Percentiles rank a stretch among this genome's conserved stretches.
Conservation (phyloP, 805 yeast genomes). For the Wickerhamiella cacticola region DNA sequence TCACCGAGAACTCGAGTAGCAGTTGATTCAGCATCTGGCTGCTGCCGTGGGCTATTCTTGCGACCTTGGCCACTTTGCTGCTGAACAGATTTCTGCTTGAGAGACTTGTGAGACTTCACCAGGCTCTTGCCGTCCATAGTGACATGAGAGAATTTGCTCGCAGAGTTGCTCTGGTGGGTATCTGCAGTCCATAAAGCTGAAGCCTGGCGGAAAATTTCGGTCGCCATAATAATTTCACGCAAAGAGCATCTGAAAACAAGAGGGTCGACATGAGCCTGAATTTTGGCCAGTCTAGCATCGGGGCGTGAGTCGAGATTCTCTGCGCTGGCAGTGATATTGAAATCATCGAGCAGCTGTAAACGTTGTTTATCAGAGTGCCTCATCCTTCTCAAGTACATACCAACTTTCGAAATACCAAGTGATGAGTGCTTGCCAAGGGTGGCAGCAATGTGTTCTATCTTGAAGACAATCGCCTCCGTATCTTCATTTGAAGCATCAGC, state of each 20-base stretch:
- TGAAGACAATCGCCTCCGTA: conserved; percentile 84
- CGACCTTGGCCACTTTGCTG: not conserved
- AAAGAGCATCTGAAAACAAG: conserved; percentile 69
- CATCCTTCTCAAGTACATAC: conserved; percentile 78
- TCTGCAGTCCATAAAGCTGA: conserved; percentile 27
- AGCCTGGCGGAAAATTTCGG: conserved; percentile 61
- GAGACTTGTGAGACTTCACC: not conserved
- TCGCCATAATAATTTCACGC: conserved; percentile 73
- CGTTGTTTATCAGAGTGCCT: conserved; percentile 46
- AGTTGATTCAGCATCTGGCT: not conserved
- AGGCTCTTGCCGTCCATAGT: conserved; percentile 4
- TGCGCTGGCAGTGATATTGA: conserved; percentile 60
- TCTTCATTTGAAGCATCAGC: conserved; percentile 61
- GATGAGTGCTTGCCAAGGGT: conserved; percentile 58
- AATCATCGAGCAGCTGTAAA: conserved; percentile 75
- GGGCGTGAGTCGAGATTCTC: conserved; percentile 59
- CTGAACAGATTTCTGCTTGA: not conserved
- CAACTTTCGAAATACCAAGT: conserved; percentile 62
- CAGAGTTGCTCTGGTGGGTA: not conserved
- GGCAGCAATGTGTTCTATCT: conserved; percentile 63
- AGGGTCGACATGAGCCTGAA: conserved; percentile 68
- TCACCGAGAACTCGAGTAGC: conserved; percentile 48
- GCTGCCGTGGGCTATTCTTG: not conserved
- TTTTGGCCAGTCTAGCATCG: conserved; percentile 45
- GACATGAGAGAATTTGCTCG: not conserved